Conservation (phyloP, 2,329 filamentous ascomycete species). For the Fusarium odoratissimum region DNA sequence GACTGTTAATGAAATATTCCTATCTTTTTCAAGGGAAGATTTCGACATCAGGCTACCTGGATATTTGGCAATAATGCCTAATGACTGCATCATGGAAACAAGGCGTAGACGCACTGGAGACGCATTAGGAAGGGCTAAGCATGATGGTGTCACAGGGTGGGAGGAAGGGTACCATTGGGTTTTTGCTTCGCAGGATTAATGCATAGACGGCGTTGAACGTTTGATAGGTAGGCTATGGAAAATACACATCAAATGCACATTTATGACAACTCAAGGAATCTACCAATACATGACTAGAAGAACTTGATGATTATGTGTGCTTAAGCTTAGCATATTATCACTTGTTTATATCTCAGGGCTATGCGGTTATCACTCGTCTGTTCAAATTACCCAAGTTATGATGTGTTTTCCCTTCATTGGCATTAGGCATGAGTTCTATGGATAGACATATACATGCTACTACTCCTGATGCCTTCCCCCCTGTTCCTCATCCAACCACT, state of each 20-base stretch:
- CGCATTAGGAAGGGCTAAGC: constrained; percentile 11
- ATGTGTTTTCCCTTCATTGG: not conserved
- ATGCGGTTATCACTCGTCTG: not conserved
- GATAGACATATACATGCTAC: constrained; percentile 12
- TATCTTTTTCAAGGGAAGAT: not conserved
- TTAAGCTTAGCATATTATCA: not conserved
- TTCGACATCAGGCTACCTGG: not conserved
- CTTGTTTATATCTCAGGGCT: not conserved
- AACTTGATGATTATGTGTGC: not conserved
- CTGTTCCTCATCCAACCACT: not conserved
- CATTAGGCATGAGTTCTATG: constrained; percentile 15
- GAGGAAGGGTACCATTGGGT: constrained; percentile 30
- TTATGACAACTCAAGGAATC: not conserved
- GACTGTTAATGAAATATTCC: not conserved
- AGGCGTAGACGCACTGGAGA: constrained; percentile 16
- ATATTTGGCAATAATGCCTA: constrained; percentile 16
- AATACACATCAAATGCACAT: constrained; percentile 39
- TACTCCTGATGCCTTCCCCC: not conserved
- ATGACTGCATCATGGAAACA: constrained; percentile 5
- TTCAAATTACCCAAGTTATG: not conserved
- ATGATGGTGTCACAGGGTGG: constrained; percentile 1
- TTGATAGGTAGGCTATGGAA: constrained; percentile 43
- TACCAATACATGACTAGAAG: not conserved
- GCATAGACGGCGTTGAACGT: constrained; percentile 52
- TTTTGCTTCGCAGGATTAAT: constrained; percentile 42